Percentiles rank a stretch among this genome's conserved stretches.
Evolutionary conservation across 2,329 filamentous ascomycete species (phyloP).

Genomic region (Davidsoniella neocaledoniae): DNA sequence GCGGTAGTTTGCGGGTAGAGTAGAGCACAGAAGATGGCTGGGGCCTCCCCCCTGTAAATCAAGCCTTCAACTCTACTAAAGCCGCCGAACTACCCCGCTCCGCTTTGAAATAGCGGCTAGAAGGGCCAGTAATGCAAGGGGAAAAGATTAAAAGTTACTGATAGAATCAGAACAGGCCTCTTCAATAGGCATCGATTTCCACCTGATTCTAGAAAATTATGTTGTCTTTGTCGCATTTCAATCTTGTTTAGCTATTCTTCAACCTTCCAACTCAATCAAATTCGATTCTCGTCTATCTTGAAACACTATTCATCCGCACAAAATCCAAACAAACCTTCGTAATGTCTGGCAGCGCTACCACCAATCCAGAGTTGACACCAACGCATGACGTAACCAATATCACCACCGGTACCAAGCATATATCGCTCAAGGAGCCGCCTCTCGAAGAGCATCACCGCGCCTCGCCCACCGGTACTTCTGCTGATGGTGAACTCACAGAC

Average conservation of each 20-base stretch:
- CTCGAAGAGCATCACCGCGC: conserved; percentile 7
- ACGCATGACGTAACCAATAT: conserved; percentile 3
- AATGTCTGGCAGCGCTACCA: not conserved
- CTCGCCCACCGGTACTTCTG: conserved; percentile 20
- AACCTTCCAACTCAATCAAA: not conserved
- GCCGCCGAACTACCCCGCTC: too few species aligned
- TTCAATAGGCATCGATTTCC: too few species aligned
- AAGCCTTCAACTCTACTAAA: too few species aligned
- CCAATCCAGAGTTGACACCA: not conserved
- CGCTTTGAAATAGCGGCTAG: too few species aligned
- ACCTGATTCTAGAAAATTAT: too few species aligned
- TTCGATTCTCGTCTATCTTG: not conserved
- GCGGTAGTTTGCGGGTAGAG: too few species aligned
- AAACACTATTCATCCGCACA: not conserved
- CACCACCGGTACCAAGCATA: conserved; percentile 19
- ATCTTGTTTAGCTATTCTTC: not conserved
- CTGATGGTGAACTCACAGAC: conserved; percentile 31
- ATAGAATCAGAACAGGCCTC: too few species aligned
- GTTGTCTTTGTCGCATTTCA: too few species aligned
- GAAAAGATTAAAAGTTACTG: too few species aligned
- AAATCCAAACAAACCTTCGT: not conserved
- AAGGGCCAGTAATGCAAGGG: too few species aligned
- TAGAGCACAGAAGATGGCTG: too few species aligned
- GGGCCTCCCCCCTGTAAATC: too few species aligned
- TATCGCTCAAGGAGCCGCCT: conserved; percentile 31